These are phyloP conservation scores for Kwoniella sp. DNA, from an alignment of 768 basidiomycete species.

Conservation along the genomic window DNA sequence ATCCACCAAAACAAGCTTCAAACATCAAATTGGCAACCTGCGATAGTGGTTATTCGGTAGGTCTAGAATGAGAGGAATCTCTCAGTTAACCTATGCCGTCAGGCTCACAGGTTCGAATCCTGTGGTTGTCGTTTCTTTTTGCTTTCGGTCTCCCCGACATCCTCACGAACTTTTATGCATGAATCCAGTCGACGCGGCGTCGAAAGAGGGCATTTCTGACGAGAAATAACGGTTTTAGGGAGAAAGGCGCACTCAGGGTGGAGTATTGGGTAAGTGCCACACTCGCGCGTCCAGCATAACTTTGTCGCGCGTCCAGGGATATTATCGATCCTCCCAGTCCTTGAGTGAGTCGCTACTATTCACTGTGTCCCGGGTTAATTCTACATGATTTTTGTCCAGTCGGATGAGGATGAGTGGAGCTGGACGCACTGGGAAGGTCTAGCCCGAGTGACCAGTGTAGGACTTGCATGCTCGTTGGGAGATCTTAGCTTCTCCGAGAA, in stretches of 20 bases:
- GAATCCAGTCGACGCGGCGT: not conserved
- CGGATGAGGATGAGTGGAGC: no score
- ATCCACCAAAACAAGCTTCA: not conserved
- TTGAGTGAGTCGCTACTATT: no score
- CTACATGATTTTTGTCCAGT: no score
- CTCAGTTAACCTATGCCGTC: slow-evolving; percentile 14
- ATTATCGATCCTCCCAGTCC: no score
- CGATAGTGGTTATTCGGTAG: slow-evolving; percentile 16
- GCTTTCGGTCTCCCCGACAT: not conserved
- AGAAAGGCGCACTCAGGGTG: not conserved
- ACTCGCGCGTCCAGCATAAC: no score
- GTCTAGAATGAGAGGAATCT: slow-evolving; percentile 3
- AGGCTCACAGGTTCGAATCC: slow-evolving; percentile 23
- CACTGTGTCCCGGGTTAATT: no score
- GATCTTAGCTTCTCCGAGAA: no score
- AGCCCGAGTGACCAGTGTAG: no score
- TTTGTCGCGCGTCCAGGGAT: no score
- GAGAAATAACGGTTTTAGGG: not conserved
- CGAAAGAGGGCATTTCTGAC: not conserved
- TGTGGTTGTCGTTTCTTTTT: slow-evolving; percentile 16
- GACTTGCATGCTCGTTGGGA: no score
- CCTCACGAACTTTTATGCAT: no score
- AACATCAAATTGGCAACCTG: not conserved
- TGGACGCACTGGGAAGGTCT: no score
- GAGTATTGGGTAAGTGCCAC: slow-evolving; percentile 1